Base-by-base conservation (phyloP, 2,329 filamentous ascomycete genomes). In the Neonectria ditissima region DNA sequence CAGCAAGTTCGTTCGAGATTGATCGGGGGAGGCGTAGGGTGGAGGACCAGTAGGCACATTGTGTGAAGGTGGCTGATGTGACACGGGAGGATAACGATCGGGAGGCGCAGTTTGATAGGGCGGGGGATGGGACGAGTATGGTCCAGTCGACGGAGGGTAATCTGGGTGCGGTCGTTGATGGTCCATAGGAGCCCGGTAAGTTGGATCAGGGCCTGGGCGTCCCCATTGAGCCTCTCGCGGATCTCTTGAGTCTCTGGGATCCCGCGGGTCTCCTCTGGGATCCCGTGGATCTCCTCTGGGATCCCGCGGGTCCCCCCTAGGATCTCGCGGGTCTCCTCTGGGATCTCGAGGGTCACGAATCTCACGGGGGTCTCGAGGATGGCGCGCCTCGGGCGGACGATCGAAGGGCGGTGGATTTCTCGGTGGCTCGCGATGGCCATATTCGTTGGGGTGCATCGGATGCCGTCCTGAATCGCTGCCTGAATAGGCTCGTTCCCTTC, bases 1-100 rank as follows among this genome's bases (percentile, higher is more conserved):
- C 18, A 77, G 76, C 22, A 78, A 75, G 13, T 77, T 78, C 68
- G 83, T 80, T 50, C 82, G 80, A 22, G 81, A 80, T n/a, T 82
- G 81, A 10, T 87, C 85, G 4, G 84, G 83, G 9, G 84, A 85
- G 20, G 86, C 83, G 65, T 82, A 86, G 0, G 80, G 75, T 9
- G 72, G 73, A 13, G 75, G 74, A 34, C 67, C 71, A 55, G 52
- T 58, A 6, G 71, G 64, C 24, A 71, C 59, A 34, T 61, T 67
- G 8, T 75, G 76, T 5, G 73, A 63, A 45, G 70, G 78, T 24
- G 78, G 74, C 18, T 78, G 76, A 54, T 81, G 81, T 26, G 60
- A 79, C 62, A 73, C 68, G 8, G 76, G 73, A n/a, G 74, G 71
- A 55, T 76, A 79, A 55, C 77, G 73, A 43, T 80, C 78, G 14